phyloP scores from a whole-genome alignment of 202 grass and related monocot genomes.

The Thinopyrum obtusiflorum region DNA sequence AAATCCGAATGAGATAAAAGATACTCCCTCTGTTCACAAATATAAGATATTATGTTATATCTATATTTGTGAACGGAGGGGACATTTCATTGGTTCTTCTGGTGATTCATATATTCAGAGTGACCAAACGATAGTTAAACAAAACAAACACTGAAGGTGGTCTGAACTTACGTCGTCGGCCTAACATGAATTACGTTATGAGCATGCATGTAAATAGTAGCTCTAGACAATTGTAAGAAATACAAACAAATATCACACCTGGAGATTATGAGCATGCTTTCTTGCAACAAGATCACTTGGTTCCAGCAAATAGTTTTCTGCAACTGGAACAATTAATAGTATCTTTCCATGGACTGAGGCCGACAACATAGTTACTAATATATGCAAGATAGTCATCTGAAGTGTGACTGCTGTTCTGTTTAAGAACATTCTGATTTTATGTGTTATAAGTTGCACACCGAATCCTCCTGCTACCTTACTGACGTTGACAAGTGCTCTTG shows the following conservation, averaged over 20 bases:
- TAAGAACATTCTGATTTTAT: no score
- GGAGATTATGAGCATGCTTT: constrained; percentile 78
- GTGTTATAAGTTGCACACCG: no score
- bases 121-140: constrained; percentile 1
- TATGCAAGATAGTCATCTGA: constrained; percentile 68
- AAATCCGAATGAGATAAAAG: no score
- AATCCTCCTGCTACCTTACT: no score
- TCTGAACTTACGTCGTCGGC: not conserved
- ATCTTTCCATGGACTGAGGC: constrained; percentile 80
- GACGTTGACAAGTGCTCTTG: no score
- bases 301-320: constrained; percentile 55
- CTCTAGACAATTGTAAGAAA: not conserved
- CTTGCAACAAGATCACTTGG: constrained; percentile 72
- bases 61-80: no score
- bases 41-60: no score
- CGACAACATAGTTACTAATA: constrained; percentile 55
- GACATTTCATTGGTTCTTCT: not conserved
- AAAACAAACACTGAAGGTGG: not conserved
- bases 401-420: constrained; percentile 14
- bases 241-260: constrained; percentile 33
- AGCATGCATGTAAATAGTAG: constrained; percentile 8
- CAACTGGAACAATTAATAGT: constrained; percentile 56
- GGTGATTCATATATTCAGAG: not conserved
- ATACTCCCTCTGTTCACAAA: no score
- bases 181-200: not conserved